Evolutionary conservation across 441 rosid species (phyloP).

Genomic region (Populus hybrid): DNA sequence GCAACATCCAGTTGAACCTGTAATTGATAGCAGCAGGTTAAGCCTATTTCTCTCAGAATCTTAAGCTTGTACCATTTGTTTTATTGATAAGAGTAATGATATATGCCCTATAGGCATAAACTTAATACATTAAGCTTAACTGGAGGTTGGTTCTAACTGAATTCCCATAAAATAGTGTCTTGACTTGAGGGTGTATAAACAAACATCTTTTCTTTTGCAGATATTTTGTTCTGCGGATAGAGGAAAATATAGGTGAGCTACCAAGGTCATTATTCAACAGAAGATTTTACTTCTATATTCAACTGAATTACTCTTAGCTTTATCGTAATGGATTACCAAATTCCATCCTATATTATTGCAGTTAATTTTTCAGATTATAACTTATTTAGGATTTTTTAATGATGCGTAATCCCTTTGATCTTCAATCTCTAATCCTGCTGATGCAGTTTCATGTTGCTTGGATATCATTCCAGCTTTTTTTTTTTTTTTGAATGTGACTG

Average conservation of each 20-base stretch:
- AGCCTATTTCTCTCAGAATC: slow-evolving; percentile 13
- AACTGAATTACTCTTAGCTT: neutral
- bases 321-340: neutral
- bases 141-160: slow-evolving; percentile 12
- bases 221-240: slow-evolving; percentile 96
- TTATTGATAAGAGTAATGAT: neutral
- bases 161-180: neutral
- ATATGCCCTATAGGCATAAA: slow-evolving; percentile 1
- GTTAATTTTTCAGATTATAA: neutral
- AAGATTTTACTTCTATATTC: slow-evolving; percentile 5
- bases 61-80: slow-evolving; percentile 10
- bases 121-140: neutral
- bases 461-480: neutral
- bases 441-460: neutral
- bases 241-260: slow-evolving; percentile 81
- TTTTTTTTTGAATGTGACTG: too few species aligned
- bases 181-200: slow-evolving; percentile 21
- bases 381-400: neutral
- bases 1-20: slow-evolving; percentile 93
- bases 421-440: neutral
- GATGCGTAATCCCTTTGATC: neutral
- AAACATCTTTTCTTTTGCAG: slow-evolving; percentile 48
- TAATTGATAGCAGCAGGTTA: slow-evolving; percentile 97
- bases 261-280: slow-evolving; percentile 7
- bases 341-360: neutral